Conservation (phyloP, 192 early-diverging fungal species). For the Linnemannia elongata region DNA sequence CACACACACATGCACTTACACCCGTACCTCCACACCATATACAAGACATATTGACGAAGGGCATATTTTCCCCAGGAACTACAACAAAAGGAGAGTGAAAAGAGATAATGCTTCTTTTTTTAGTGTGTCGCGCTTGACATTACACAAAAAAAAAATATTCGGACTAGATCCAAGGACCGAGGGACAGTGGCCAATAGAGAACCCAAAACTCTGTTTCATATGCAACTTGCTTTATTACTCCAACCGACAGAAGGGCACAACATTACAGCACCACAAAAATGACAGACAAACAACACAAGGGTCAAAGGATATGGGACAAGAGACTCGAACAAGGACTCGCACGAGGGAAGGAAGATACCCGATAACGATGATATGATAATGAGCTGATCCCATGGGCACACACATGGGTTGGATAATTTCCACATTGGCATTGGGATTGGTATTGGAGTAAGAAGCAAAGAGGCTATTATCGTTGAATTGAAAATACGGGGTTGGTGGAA, state of each 20-base stretch:
- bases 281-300: too few species aligned
- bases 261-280: too few species aligned
- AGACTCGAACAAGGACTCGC: too few species aligned
- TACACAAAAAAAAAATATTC: not conserved
- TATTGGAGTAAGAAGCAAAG: too few species aligned
- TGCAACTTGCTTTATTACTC: not conserved
- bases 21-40: not conserved
- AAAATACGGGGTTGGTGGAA: too few species aligned
- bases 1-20: not conserved
- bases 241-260: not conserved
- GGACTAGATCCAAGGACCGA: not conserved
- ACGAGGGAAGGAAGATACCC: too few species aligned
- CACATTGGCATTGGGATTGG: too few species aligned
- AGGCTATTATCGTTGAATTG: too few species aligned
- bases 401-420: too few species aligned
- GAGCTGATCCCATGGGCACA: too few species aligned
- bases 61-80: not conserved
- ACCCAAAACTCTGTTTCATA: not conserved
- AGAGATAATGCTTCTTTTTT: not conserved
- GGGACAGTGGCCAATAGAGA: not conserved
- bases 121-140: not conserved
- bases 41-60: not conserved
- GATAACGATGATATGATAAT: too few species aligned
- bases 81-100: not conserved
- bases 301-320: too few species aligned